Percentiles rank a stretch among this genome's conserved stretches.
Evolutionary conservation across 768 basidiomycete species (phyloP).

Genomic region (Dictyophora rubrovolvata): DNA sequence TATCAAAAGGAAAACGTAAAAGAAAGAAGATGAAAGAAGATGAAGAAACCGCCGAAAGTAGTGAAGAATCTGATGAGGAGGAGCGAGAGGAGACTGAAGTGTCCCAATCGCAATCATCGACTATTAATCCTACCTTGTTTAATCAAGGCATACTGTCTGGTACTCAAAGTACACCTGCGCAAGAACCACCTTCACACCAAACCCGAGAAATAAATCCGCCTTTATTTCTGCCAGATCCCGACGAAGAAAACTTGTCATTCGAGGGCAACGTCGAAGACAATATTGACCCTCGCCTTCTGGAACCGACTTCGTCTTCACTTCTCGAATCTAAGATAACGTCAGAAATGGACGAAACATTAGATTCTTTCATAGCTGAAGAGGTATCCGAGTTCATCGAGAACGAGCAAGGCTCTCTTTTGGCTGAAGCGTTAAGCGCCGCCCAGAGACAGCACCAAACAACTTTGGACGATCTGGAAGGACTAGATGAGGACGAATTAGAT

Average conservation of each 20-base stretch:
- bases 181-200: not conserved
- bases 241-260: conserved; percentile 25
- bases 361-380: conserved; percentile 56
- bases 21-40: conserved; percentile 25
- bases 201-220: conserved; percentile 17
- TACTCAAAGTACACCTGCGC: conserved; percentile 23
- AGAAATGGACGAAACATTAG: conserved; percentile 49
- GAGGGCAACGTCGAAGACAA: conserved; percentile 39
- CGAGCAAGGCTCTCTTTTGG: conserved; percentile 47
- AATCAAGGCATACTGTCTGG: conserved; percentile 60
- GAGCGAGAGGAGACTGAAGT: conserved; percentile 9
- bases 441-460: conserved; percentile 46
- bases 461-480: conserved; percentile 55
- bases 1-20: conserved; percentile 37
- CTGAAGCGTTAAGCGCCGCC: conserved; percentile 55
- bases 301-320: conserved; percentile 12
- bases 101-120: conserved; percentile 18
- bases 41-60: conserved; percentile 23
- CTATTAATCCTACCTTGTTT: conserved; percentile 50
- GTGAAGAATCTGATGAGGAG: conserved; percentile 13
- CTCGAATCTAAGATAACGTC: conserved; percentile 15
- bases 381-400: conserved; percentile 57
- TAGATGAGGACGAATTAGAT: conserved; percentile 91
- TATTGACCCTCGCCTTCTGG: conserved; percentile 15
- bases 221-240: conserved; percentile 35